Conservation (phyloP, 2,329 filamentous ascomycete genomes). For the Torrubiellomyces zombiae region DNA sequence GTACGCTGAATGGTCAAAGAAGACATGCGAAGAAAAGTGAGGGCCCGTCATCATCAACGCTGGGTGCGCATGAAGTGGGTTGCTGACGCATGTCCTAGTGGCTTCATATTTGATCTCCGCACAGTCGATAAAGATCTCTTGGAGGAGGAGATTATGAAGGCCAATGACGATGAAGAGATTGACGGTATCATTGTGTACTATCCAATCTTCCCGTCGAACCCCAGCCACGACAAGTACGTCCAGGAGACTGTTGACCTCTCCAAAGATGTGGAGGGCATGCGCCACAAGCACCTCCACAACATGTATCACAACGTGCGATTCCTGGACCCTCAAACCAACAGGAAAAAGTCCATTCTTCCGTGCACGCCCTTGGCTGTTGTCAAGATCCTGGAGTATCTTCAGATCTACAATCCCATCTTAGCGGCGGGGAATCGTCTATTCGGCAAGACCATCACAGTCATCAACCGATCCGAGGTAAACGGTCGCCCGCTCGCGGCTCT, state of each 20-base stretch:
- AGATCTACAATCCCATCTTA: constrained; percentile 91
- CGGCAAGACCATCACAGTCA: constrained; percentile 86
- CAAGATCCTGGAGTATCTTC: constrained; percentile 90
- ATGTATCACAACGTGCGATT: constrained; percentile 99
- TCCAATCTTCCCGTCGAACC: constrained; percentile 73
- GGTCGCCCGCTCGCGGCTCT: constrained; percentile 83
- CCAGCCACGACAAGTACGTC: constrained; percentile 80
- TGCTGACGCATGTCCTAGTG: no score
- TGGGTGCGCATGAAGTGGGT: no score
- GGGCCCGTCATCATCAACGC: no score
- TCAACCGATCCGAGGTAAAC: constrained; percentile 93
- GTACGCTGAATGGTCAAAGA: constrained; percentile 95
- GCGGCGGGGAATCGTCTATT: constrained; percentile 86
- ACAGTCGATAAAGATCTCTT: constrained; percentile 73
- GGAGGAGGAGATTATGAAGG: constrained; percentile 72
- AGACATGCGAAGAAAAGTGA: constrained; percentile 93
- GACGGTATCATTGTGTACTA: constrained; percentile 97
- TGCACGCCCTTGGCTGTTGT: constrained; percentile 92
- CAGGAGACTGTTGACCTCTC: constrained; percentile 80
- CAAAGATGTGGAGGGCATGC: constrained; percentile 93
- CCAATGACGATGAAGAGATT: constrained; percentile 61
- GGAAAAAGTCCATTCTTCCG: constrained; percentile 79
- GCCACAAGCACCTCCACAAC: constrained; percentile 90
- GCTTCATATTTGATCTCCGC: constrained; percentile 76
- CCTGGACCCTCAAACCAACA: constrained; percentile 61